These are phyloP conservation scores for Candida glaebosa DNA, from an alignment of 805 yeast genomes.

Conservation along the genomic window DNA sequence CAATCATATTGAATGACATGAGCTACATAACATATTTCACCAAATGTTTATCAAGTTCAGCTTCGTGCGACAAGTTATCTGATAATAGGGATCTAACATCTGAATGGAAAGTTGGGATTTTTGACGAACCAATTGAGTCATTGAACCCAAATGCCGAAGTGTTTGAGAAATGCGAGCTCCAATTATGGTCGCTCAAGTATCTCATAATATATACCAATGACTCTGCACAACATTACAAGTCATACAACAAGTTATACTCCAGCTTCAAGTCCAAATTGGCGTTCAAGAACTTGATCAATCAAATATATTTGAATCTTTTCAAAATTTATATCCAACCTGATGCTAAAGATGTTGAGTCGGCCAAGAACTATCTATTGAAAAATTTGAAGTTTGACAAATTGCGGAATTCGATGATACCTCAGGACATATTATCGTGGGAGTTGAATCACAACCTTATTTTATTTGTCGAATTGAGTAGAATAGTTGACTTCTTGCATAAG, in stretches of 20 bases:
- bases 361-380: constrained; percentile 25
- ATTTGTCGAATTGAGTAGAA: constrained; percentile 14
- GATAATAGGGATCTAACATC: constrained; percentile 64
- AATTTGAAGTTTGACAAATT: constrained; percentile 29
- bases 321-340: constrained; percentile 15
- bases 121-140: constrained; percentile 5
- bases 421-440: constrained; percentile 15
- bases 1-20: constrained; percentile 30
- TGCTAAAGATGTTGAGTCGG: constrained; percentile 20
- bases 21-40: constrained; percentile 27
- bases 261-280: constrained; percentile 8
- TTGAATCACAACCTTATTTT: constrained; percentile 15
- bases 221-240: constrained; percentile 13
- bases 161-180: constrained; percentile 26
- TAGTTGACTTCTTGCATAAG: constrained; percentile 8
- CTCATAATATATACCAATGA: constrained; percentile 26
- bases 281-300: constrained; percentile 25
- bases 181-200: constrained; percentile 36
- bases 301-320: constrained; percentile 22
- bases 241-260: constrained; percentile 23
- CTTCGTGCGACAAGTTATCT: constrained; percentile 5
- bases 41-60: constrained; percentile 13
- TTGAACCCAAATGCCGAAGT: constrained; percentile 19
- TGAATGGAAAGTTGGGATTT: constrained; percentile 48
- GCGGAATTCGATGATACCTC: constrained; percentile 13